These are phyloP conservation scores for Powellomyces hirtus DNA, from an alignment of 192 early-diverging fungal species.

Conservation along the genomic window DNA sequence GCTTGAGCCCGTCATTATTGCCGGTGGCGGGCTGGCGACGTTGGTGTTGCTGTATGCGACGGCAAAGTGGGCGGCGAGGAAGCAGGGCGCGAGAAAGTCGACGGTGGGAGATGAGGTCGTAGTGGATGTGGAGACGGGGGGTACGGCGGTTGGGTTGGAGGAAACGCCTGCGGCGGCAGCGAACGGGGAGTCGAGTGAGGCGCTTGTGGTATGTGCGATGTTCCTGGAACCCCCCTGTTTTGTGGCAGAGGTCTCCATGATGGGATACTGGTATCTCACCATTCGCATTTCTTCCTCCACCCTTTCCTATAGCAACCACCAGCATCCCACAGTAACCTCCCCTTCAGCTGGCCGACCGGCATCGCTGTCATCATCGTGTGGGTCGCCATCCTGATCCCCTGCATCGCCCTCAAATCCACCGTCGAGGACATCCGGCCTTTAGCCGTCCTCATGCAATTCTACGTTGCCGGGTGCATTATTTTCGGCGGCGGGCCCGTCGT, in stretches of 20 bases:
- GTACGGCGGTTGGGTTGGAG: neutral
- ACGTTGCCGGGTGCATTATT: conserved; percentile 34
- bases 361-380: conserved; percentile 8
- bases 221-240: too few relatives aligned
- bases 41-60: neutral
- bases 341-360: too few relatives aligned
- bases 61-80: neutral
- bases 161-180: neutral
- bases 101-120: neutral
- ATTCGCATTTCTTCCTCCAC: neutral
- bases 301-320: too few relatives aligned
- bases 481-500: conserved; percentile 60
- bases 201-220: too few relatives aligned
- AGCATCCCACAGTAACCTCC: too few relatives aligned
- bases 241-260: too few relatives aligned
- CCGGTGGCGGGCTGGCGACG: neutral
- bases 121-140: neutral
- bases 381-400: conserved; percentile 48
- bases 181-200: too few relatives aligned
- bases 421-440: conserved; percentile 4
- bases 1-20: conserved; percentile 21
- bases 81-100: neutral
- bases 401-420: conserved; percentile 32
- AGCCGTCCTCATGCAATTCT: conserved; percentile 50
- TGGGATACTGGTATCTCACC: neutral